phyloP scores from a whole-genome alignment of 805 yeast genomes.

The Blastobotrys chiropterorum region DNA sequence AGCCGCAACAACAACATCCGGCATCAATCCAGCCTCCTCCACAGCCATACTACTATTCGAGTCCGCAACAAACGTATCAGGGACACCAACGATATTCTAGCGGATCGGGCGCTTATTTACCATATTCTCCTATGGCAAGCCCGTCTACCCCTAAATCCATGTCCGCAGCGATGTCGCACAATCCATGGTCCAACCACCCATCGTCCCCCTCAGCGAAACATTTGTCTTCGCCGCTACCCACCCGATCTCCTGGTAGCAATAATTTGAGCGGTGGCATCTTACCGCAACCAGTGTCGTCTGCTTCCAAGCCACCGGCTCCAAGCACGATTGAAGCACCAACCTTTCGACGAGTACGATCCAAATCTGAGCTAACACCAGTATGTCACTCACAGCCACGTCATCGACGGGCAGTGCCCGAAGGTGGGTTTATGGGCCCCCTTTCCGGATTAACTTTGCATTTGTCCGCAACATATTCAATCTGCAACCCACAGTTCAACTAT shows the following conservation, averaged over 20 bases:
- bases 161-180: not conserved
- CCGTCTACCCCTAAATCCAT: slow-evolving; percentile 5
- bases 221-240: not conserved
- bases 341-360: slow-evolving; percentile 29
- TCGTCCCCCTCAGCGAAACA: slow-evolving; percentile 5
- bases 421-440: slow-evolving; percentile 50
- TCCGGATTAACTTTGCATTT: slow-evolving; percentile 71
- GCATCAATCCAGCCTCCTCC: slow-evolving; percentile 27
- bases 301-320: slow-evolving; percentile 1
- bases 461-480: slow-evolving; percentile 73
- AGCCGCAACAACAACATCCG: slow-evolving; percentile 20
- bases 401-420: slow-evolving; percentile 33
- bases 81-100: not conserved
- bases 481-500: slow-evolving; percentile 80
- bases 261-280: not conserved
- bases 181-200: slow-evolving; percentile 3
- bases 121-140: slow-evolving; percentile 6
- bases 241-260: not conserved
- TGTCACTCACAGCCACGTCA: slow-evolving; percentile 25
- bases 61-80: not conserved
- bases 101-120: not conserved
- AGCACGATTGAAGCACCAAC: slow-evolving; percentile 24
- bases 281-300: not conserved
- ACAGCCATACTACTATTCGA: slow-evolving; percentile 7
- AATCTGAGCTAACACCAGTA: slow-evolving; percentile 31